Base-by-base conservation (phyloP, 495 filamentous ascomycete species). In the Podospora australis region DNA sequence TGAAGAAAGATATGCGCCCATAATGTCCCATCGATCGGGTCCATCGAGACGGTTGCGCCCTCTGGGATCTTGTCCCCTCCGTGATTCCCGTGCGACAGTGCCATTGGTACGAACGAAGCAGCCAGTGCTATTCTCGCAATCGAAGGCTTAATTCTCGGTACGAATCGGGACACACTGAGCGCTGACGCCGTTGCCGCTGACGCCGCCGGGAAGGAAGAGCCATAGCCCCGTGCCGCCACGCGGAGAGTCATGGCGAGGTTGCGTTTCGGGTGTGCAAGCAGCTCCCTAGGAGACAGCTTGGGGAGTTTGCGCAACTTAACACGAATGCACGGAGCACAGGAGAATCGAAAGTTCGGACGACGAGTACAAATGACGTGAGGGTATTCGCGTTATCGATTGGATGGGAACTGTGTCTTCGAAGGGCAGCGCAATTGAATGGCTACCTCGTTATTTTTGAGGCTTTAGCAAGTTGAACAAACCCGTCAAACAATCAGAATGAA, bases 1-100 rank as follows among this genome's bases (percentile, higher is more conserved):
- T 95, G 90, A n/a, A 94, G 60, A 47, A 94, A 75, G 57, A 98
- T 96, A 65, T 98, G 92, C 23, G 83, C 70, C 92, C 91, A 98
- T 82, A 98, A 64, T 58, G 78, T 92, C 41, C 80, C 72, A 56
- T 96, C 88, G 55, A 98, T 81, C 0, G 92, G 91, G 26, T 98
- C 90, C 13, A 67, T 59, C n/a, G 88, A 92, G 54, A 92, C 70
- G 22, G 74, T 69, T 48, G 81, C 60, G 44, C 90, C 91, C 54
- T 92, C 85, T 36, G 81, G 79, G 49, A 98, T 84, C 20, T 80
- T 78, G 35, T 79, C 75, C 51, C 74, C 78, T 64, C 88, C 77
- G 71, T 88, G 87, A 45, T 88, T 38, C 20, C 44, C 88, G 63
- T 95, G 88, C 46, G 78, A 84, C 29, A 62, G 38, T 40, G 63